phyloP scores from a whole-genome alignment of 176 grass and related monocot genomes.

The Ensete ventricosum region DNA sequence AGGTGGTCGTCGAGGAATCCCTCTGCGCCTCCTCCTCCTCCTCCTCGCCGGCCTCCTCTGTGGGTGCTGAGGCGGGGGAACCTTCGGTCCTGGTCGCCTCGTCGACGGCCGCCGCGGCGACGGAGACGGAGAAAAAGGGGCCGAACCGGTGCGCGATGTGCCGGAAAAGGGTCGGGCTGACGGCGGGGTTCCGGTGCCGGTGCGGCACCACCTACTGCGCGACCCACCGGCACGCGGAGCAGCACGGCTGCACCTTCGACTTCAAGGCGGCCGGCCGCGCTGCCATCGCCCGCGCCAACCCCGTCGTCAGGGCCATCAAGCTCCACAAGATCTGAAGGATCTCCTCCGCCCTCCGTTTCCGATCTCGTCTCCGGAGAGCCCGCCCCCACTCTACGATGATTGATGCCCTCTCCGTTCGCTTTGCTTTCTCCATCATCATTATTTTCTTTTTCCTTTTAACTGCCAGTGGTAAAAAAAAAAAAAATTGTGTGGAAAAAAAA shows the following conservation, averaged over 20 bases:
- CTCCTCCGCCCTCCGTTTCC: not conserved
- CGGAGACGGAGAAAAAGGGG: not conserved
- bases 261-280: not conserved
- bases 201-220: not conserved
- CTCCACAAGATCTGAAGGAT: not conserved
- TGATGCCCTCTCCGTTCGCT: too few relatives aligned
- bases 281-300: not conserved
- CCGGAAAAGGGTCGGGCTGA: not conserved
- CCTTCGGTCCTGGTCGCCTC: too few relatives aligned
- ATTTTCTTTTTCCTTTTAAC: too few relatives aligned
- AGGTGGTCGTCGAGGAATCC: not conserved
- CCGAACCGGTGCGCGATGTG: not conserved
- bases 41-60: too few relatives aligned
- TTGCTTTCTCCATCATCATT: too few relatives aligned
- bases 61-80: too few relatives aligned
- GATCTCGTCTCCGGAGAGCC: too few relatives aligned
- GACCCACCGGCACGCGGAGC: not conserved
- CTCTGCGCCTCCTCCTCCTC: too few relatives aligned
- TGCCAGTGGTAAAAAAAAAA: too few relatives aligned
- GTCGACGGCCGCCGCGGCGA: not conserved
- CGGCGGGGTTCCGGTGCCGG: not conserved
- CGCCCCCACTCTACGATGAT: too few relatives aligned
- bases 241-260: slow-evolving; percentile 2
- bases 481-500: too few relatives aligned
- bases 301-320: not conserved